Evolutionary conservation across 306 rosid genomes (phyloP), one percentile per base, ranked within the genome.

Genomic region (Trifolium subterraneum): DNA sequence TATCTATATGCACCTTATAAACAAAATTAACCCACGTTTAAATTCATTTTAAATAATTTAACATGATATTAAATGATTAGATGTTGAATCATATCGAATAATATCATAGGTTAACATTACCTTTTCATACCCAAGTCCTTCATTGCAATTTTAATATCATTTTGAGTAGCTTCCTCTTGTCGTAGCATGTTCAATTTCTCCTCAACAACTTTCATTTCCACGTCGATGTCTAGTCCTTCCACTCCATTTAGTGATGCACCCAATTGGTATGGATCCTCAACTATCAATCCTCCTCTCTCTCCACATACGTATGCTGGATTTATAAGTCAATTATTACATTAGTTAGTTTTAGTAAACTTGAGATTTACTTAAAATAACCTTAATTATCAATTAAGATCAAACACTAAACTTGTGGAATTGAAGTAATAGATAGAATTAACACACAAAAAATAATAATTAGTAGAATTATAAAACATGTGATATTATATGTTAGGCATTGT

Each of bases 241-340:
- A 42, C 56, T 52, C 90, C 93, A 75, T 90, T 93, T 4, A 93
- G 83, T 15, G 95, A 80, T 16, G 72, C 89, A 19, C 98, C 95
- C 85, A 86, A 8, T 45, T 66, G 61, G 62, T 22, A 80, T 23
- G 92, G 90, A 19, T 65, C 84, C 71, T 93, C 98, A 1, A 50
- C 22, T 19, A 92, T 74, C 0, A 88, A 73, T n/a, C 96, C 98
- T 19, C 58, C 88, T 69, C 39, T 84, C 67, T 88, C 98, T 0
- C 98, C 96, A 11, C 84, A 88, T 1, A 92, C 90, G 56, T 90
- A 92, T 22, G 97, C 93, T 92, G 62, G 22, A 60, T 25, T 20
- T 4, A 47, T 14, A 15, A 23, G 6, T 56, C 22, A 60, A 29
- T 14, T 29, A 54, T 15, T 60, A 23, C 27, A 20, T 52, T 19